phyloP scores from a whole-genome alignment of 2,329 filamentous ascomycete genomes.

The Pestalotiopsis sp. region DNA sequence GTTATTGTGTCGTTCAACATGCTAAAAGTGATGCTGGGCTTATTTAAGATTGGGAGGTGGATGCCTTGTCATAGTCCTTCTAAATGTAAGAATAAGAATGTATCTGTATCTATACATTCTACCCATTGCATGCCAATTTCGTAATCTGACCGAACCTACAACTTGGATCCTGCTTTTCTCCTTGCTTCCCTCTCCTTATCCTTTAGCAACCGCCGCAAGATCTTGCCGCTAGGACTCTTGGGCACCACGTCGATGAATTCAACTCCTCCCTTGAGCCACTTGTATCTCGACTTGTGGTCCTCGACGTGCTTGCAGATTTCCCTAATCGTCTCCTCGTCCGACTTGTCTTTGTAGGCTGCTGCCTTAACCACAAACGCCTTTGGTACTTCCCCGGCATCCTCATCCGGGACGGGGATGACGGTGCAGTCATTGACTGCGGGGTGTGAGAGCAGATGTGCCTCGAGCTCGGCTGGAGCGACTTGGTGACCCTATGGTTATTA shows the following conservation, averaged over 20 bases:
- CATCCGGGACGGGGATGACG: conserved; percentile 72
- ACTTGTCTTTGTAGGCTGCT: conserved; percentile 31
- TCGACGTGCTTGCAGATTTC: conserved; percentile 56
- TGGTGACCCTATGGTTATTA: conserved; percentile 61
- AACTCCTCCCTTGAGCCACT: conserved; percentile 57
- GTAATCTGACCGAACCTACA: conserved; percentile 43
- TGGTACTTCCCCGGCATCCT: conserved; percentile 65
- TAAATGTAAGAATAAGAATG: too few species aligned
- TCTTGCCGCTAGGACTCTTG: conserved; percentile 68
- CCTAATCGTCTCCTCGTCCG: conserved; percentile 40
- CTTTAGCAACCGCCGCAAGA: conserved; percentile 62
- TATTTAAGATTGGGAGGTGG: too few species aligned
- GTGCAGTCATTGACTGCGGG: conserved; percentile 76
- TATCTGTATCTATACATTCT: too few species aligned
- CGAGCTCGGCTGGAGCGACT: conserved; percentile 82
- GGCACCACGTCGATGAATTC: conserved; percentile 61
- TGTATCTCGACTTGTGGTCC: conserved; percentile 60
- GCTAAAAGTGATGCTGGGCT: too few species aligned
- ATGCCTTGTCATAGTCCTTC: too few species aligned
- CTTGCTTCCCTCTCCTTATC: conserved; percentile 69
- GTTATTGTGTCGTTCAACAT: too few species aligned
- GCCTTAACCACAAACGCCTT: conserved; percentile 68
- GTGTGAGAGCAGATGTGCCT: conserved; percentile 77
- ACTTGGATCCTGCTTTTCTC: conserved; percentile 60
- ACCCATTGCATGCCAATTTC: neutral